Base-by-base conservation (phyloP, 2,329 filamentous ascomycete genomes). In the Lecanicillium sp. region DNA sequence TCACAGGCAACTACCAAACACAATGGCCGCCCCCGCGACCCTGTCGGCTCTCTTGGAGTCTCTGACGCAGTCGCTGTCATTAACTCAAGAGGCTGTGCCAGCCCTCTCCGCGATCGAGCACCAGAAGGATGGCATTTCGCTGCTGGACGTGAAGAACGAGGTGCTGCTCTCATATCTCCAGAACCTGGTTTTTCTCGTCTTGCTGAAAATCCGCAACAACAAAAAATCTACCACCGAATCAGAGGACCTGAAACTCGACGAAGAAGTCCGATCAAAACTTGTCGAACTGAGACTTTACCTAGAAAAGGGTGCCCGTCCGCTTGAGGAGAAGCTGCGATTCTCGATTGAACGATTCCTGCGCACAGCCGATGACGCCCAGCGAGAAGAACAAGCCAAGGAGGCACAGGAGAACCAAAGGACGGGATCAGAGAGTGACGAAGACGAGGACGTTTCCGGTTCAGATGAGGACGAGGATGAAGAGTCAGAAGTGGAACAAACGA, bases 81-180 rank as follows among this genome's bases (percentile, higher is more conserved):
- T 82, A 0, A 81, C 86, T 0, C 74, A 84, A 38, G 81, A 90
- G 50, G 81, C 84, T 5, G 75, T 84, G 0, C 80, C 84, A 0
- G 78, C 79, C 41, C 63, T 81, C 15, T 63, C 74, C n/a, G 65
- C 73, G 12, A 78, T 94, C 51, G 71, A 85, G 41, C 80, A 87
- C n/a, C 84, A 87, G 1, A 76, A 84, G 54, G 83, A 95, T 59
- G 91, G 93, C 61, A 93, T 98, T 50, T 96, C 93, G 0, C 81
- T 98, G 1, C 83, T 98, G 60, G 90, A 97, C 62, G 83, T 88
- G 55, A 98, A 98, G 71, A 97, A 94, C 68, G 93, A 98, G 63
- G 77, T 98, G n/a, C 82, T 98, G 15, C 82, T 98, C 32, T 91
- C 91, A 4, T 98, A 98, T 67, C 75, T 98, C 0, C 91, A 98